Conservation (phyloP, 1,139 yeast species). For the Candida mesenterica region DNA sequence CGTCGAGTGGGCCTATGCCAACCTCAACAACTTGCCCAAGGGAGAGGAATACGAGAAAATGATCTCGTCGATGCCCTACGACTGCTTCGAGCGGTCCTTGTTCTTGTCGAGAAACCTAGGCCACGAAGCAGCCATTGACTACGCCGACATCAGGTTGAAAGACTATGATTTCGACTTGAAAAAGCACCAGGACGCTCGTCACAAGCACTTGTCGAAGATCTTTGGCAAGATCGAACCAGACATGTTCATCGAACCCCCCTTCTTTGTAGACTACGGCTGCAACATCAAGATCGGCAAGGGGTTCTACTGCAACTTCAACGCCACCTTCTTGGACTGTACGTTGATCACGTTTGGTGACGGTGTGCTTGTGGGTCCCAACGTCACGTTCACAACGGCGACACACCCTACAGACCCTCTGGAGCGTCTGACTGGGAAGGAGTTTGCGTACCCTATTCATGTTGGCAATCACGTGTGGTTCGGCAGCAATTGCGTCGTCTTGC, state of each 20-base stretch:
- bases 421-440: conserved; percentile 48
- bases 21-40: conserved; percentile 42
- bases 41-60: conserved; percentile 45
- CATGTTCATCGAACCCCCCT: conserved; percentile 51
- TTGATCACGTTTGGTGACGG: conserved; percentile 60
- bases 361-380: conserved; percentile 65
- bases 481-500: conserved; percentile 50
- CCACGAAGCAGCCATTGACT: conserved; percentile 38
- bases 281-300: conserved; percentile 49
- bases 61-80: conserved; percentile 33
- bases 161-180: conserved; percentile 31
- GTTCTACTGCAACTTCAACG: conserved; percentile 56
- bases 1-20: conserved; percentile 40
- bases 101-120: conserved; percentile 23
- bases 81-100: conserved; percentile 31
- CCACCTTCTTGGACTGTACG: conserved; percentile 57
- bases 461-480: conserved; percentile 72
- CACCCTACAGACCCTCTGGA: conserved; percentile 57
- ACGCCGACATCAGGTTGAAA: conserved; percentile 36
- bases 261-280: conserved; percentile 58
- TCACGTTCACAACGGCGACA: conserved; percentile 57
- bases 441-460: conserved; percentile 54
- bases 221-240: conserved; percentile 46
- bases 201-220: conserved; percentile 32
- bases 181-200: conserved; percentile 34